phyloP scores from a whole-genome alignment of 257 asterid genomes.

The Petunia secreta region DNA sequence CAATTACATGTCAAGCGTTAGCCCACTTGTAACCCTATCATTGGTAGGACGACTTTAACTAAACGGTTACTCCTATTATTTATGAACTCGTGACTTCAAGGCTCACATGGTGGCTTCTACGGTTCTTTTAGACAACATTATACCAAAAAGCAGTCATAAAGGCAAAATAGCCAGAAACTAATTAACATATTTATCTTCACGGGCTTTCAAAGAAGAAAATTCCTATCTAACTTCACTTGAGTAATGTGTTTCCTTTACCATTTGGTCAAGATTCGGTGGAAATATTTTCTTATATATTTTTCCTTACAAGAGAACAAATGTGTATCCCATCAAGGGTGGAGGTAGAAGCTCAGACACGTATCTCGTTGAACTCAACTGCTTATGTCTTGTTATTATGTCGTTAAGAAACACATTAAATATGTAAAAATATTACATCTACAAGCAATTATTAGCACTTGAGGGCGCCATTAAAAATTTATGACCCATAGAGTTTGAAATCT shows the following conservation, averaged over 20 bases:
- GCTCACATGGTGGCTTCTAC: background rate
- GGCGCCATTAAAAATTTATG: no score
- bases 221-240: background rate
- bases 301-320: background rate
- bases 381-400: no score
- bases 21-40: conserved; percentile 14
- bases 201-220: background rate
- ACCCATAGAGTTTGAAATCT: no score
- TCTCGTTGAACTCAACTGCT: no score
- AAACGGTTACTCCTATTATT: no score
- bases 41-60: background rate
- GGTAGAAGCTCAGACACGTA: no score
- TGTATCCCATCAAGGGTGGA: background rate
- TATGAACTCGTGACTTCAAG: background rate
- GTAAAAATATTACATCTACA: no score
- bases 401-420: no score
- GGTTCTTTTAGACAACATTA: background rate
- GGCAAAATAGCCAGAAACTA: background rate
- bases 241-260: background rate
- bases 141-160: background rate
- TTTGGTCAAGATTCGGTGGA: background rate
- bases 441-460: no score
- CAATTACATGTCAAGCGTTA: conserved; percentile 11
- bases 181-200: background rate
- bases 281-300: background rate